phyloP scores from a whole-genome alignment of 1,284 basidiomycete species.

The Apiotrichum laibachii region DNA sequence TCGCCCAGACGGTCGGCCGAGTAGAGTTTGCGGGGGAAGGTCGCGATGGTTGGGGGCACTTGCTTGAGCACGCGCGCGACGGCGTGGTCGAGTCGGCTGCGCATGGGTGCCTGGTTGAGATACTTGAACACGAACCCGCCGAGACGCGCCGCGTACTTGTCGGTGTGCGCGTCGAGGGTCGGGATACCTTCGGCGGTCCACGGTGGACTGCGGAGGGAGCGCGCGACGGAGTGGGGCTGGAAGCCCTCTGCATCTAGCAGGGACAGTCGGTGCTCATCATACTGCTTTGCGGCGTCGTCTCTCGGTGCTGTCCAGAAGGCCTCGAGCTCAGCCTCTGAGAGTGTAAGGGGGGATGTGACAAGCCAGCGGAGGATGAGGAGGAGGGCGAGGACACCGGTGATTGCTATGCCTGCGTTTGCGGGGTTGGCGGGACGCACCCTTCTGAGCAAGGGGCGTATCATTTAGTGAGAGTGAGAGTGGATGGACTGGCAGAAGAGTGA shows the following conservation, averaged over 20 bases:
- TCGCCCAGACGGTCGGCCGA: conserved; percentile 20
- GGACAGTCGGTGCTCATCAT: conserved; percentile 6
- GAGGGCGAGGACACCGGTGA: conserved; percentile 5
- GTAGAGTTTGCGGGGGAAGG: conserved; percentile 16
- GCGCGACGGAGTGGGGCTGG: conserved; percentile 7
- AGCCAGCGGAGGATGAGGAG: conserved; percentile 4
- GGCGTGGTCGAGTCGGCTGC: conserved; percentile 9
- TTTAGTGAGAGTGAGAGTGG: neutral
- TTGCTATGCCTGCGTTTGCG: neutral
- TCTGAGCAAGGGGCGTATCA: neutral
- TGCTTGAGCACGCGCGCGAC: conserved; percentile 14
- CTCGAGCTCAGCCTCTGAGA: conserved; percentile 3
- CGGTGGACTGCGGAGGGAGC: conserved; percentile 2
- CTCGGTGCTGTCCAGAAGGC: conserved; percentile 14
- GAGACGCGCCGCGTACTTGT: conserved; percentile 23
- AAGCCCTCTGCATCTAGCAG: neutral
- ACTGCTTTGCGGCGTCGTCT: conserved; percentile 9
- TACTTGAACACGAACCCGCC: conserved; percentile 15
- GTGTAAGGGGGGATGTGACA: neutral
- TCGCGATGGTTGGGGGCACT: conserved; percentile 14
- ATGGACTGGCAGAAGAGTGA: neutral
- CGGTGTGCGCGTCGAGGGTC: conserved; percentile 16
- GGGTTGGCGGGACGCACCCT: neutral
- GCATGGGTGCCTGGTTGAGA: conserved; percentile 9
- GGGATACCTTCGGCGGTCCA: conserved; percentile 6